Evolutionary conservation across 2,329 filamentous ascomycete species (phyloP), one percentile per base, ranked within the genome.

Genomic region (Trichoderma atroviride): DNA sequence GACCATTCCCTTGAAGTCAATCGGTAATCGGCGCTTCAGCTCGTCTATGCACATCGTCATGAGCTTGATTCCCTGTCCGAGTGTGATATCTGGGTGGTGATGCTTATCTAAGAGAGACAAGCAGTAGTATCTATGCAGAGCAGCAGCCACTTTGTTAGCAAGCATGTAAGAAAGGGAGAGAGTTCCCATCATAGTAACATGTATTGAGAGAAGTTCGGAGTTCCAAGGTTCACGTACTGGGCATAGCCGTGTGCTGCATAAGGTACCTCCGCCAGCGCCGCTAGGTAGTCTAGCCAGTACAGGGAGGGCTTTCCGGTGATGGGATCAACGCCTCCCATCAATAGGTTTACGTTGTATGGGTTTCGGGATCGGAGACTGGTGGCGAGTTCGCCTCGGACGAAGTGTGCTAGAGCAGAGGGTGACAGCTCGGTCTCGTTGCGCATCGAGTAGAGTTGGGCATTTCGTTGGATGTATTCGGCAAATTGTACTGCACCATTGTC

Each of bases 211-310:
- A 5, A 14, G 6, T 24, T 33, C 14, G 6, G 13, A 11, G 11
- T 16, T 5, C 5, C 31, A 47, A 35, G 10, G 22, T 52, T 29
- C 19, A 79, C 91, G 71, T 90, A 94, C 91, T 99, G 96, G 75
- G 96, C 96, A 83, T 99, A 99, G 75, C 96, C 96, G 77, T 99
- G 96, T 71, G 96, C 96, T 60, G 96, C 96, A 79, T 99, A 99
- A 68, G 96, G 96, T 59, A 99, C 85, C 37, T 92, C 88, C 5
- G 94, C 95, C 78, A 94, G 83, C 71, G 94, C 91, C 73, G 95
- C 96, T 78, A 99, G 89, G 83, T 98, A 98, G 80, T 99, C 95
- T 76, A 97, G 87, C 96, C 96, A 99, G 87, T 97, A 97, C 74
- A 99, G 84, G 77, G 91, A 91, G 33, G 96, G 95, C 86, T 96